Percentiles rank a stretch among this genome's conserved stretches.
These are phyloP conservation scores for Gymnopus androsaceus DNA, from an alignment of 1,284 basidiomycete genomes.

Conservation along the genomic window DNA sequence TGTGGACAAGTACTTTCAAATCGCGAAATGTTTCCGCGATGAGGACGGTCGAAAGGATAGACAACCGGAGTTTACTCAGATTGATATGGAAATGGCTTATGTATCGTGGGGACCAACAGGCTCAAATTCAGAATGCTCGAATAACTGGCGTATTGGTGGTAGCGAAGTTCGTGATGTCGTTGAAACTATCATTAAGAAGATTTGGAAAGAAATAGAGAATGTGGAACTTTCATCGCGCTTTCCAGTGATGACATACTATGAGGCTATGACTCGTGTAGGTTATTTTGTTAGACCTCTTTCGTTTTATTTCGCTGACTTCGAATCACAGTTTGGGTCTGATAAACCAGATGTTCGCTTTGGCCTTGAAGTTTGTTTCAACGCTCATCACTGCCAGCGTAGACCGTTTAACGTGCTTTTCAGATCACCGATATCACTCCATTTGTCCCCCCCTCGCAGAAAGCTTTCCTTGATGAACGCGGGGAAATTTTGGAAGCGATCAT, in stretches of 20 bases:
- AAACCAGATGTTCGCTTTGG: constrained; percentile 92
- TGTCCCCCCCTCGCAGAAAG: constrained; percentile 41
- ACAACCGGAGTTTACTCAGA: constrained; percentile 95
- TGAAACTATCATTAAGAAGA: constrained; percentile 68
- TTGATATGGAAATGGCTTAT: constrained; percentile 96
- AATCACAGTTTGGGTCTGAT: constrained; percentile 83
- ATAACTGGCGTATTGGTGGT: constrained; percentile 84
- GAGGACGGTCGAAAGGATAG: constrained; percentile 93
- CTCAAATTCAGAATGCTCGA: constrained; percentile 21
- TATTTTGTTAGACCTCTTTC: constrained; percentile 8
- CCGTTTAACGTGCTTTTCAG: constrained; percentile 32
- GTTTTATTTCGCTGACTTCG: constrained; percentile 14
- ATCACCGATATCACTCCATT: constrained; percentile 52
- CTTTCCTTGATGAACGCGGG: constrained; percentile 36
- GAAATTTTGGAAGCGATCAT: constrained; percentile 61
- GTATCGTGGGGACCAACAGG: constrained; percentile 69
- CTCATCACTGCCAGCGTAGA: constrained; percentile 13
- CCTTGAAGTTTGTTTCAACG: constrained; percentile 60
- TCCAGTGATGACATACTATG: constrained; percentile 79
- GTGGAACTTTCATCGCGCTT: constrained; percentile 63
- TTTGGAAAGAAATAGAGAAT: constrained; percentile 73
- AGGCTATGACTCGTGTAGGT: constrained; percentile 83
- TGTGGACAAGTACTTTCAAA: constrained; percentile 88
- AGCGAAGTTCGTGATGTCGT: constrained; percentile 74
- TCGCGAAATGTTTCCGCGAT: constrained; percentile 93